Evolutionary conservation across 192 early-diverging fungal genomes (phyloP).

Genomic region (Phlyctochytrium arcticum): DNA sequence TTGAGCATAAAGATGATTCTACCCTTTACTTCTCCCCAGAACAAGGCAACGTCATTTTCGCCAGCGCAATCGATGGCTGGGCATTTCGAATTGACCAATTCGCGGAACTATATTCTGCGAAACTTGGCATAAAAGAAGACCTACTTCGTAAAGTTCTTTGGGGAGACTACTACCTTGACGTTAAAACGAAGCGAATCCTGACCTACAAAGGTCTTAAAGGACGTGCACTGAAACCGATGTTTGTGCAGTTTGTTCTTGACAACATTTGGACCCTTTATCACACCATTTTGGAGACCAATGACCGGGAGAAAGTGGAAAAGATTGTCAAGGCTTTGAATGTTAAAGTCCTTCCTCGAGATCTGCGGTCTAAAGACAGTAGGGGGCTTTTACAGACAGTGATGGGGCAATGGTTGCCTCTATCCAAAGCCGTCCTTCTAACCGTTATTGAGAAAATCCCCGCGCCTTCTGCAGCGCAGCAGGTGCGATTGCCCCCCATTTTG

Average conservation of each 20-base stretch:
- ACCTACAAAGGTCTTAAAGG: constrained; percentile 82
- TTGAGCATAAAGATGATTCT: constrained; percentile 89
- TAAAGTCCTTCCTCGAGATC: constrained; percentile 87
- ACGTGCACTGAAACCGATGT: constrained; percentile 83
- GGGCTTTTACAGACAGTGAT: constrained; percentile 77
- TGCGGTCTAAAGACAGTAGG: constrained; percentile 77
- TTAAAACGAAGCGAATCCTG: constrained; percentile 89
- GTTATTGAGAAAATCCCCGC: constrained; percentile 87
- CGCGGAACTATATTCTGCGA: constrained; percentile 84
- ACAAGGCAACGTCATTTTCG: constrained; percentile 94
- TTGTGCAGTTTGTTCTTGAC: constrained; percentile 91
- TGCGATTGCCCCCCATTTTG: constrained; percentile 77
- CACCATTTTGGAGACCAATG: constrained; percentile 43
- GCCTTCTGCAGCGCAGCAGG: constrained; percentile 72
- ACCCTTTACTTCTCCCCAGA: constrained; percentile 95
- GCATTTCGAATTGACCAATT: constrained; percentile 94
- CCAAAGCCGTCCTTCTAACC: constrained; percentile 78
- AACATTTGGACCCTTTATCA: constrained; percentile 97
- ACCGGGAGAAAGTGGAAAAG: constrained; percentile 85
- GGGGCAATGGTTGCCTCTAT: constrained; percentile 92
- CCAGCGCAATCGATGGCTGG: constrained; percentile 96
- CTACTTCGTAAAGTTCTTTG: constrained; percentile 81
- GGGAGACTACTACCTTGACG: constrained; percentile 97
- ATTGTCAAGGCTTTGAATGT: constrained; percentile 83
- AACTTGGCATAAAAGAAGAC: constrained; percentile 77